phyloP scores from a whole-genome alignment of 306 rosid genomes.

The Vachellia collinsii region DNA sequence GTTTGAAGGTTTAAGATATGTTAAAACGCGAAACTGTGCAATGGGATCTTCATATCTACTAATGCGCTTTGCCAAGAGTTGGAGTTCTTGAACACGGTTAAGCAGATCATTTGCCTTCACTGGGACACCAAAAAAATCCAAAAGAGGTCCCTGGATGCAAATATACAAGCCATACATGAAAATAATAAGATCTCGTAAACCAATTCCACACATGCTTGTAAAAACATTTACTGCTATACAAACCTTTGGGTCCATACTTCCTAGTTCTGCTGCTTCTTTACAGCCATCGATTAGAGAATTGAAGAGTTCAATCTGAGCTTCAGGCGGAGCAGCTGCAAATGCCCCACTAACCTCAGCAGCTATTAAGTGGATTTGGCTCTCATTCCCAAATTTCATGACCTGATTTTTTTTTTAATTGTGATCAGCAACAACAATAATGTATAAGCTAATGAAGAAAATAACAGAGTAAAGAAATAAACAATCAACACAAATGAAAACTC shows the following conservation, averaged over 20 bases:
- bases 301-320: slow-evolving; percentile 79
- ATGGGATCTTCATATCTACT: slow-evolving; percentile 92
- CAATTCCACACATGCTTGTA: slow-evolving; percentile 20
- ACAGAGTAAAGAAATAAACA: slow-evolving; percentile 26
- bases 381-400: slow-evolving; percentile 95
- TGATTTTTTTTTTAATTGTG: slow-evolving; percentile 41
- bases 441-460: slow-evolving; percentile 18
- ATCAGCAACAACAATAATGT: slow-evolving; percentile 27
- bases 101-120: slow-evolving; percentile 92
- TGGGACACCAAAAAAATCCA: slow-evolving; percentile 94
- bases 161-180: slow-evolving; percentile 36
- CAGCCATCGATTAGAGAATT: slow-evolving; percentile 85
- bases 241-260: slow-evolving; percentile 85
- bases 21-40: slow-evolving; percentile 85
- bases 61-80: slow-evolving; percentile 89
- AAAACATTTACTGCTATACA: slow-evolving; percentile 30
- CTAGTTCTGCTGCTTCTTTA: slow-evolving; percentile 81
- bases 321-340: slow-evolving; percentile 67
- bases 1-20: slow-evolving; percentile 88
- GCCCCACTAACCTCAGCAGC: slow-evolving; percentile 88
- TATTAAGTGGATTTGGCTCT: slow-evolving; percentile 78
- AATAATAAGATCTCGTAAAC: slow-evolving; percentile 31
- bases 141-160: slow-evolving; percentile 84
- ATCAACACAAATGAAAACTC: slow-evolving; percentile 19
- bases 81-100: slow-evolving; percentile 91